Evolutionary conservation across 2,329 filamentous ascomycete genomes (phyloP).

Genomic region (Gaeumannomyces tritici): DNA sequence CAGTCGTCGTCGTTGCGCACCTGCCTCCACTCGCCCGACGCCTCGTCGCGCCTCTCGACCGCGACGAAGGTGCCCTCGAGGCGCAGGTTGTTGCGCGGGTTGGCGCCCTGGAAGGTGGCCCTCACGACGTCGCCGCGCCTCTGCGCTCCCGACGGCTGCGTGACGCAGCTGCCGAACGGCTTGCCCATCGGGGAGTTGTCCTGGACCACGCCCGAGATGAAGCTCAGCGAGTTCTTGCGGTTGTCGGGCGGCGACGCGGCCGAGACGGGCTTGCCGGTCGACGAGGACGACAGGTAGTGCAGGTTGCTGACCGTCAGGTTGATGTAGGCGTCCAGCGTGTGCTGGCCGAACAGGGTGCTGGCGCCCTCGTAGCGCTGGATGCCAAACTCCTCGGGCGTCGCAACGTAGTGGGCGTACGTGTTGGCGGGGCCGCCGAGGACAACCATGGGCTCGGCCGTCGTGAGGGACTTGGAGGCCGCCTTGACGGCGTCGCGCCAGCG

Average conservation of each 20-base stretch:
- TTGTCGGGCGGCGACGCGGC: conserved; percentile 71
- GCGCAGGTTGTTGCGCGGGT: conserved; percentile 76
- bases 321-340: conserved; percentile 79
- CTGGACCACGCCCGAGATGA: conserved; percentile 70
- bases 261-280: conserved; percentile 29
- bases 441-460: conserved; percentile 53
- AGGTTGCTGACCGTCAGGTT: conserved; percentile 71
- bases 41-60: conserved; percentile 51
- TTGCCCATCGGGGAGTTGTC: conserved; percentile 59
- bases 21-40: conserved; percentile 43
- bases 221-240: conserved; percentile 61
- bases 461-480: conserved; percentile 33
- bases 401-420: conserved; percentile 76
- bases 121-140: conserved; percentile 47
- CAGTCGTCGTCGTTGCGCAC: conserved; percentile 75
- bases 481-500: conserved; percentile 69
- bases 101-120: conserved; percentile 72
- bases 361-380: conserved; percentile 93
- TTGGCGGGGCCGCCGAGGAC: conserved; percentile 86
- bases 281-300: conserved; percentile 48
- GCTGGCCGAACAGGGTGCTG: conserved; percentile 76
- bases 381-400: conserved; percentile 69
- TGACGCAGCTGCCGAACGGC: conserved; percentile 55
- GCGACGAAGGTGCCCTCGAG: conserved; percentile 69
- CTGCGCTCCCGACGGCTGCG: conserved; percentile 42